Evolutionary conservation across 495 filamentous ascomycete species (phyloP).

Genomic region (Pseudomonodictys pantanalensis): DNA sequence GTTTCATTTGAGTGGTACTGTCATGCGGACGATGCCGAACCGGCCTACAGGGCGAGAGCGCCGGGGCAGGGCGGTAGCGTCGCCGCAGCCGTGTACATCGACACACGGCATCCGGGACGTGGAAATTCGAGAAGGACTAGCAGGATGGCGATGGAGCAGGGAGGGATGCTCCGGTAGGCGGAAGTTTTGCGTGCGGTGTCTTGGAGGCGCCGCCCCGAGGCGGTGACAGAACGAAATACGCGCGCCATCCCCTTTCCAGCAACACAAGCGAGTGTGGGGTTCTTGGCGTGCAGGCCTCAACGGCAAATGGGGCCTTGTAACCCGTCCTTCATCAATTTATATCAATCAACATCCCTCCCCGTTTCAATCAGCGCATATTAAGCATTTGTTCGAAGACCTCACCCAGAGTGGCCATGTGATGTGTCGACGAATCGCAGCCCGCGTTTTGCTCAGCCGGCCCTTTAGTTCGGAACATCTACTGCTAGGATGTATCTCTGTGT

Average conservation of each 20-base stretch:
- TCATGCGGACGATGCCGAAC: not conserved
- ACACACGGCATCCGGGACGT: slow-evolving; percentile 2
- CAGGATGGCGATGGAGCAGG: slow-evolving; percentile 14
- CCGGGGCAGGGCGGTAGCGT: not conserved
- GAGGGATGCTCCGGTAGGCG: slow-evolving; percentile 14
- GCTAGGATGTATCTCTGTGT: slow-evolving; percentile 4
- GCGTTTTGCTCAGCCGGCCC: slow-evolving; percentile 18
- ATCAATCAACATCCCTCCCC: slow-evolving; percentile 25
- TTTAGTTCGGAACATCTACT: slow-evolving; percentile 17
- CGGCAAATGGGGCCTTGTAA: slow-evolving; percentile 22
- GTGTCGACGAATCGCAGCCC: slow-evolving; percentile 5
- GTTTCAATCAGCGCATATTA: slow-evolving; percentile 21
- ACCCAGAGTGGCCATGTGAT: slow-evolving; percentile 26
- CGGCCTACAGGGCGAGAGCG: not conserved
- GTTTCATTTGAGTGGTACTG: slow-evolving; percentile 1
- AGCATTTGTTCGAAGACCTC: slow-evolving; percentile 10
- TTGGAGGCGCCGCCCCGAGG: not conserved
- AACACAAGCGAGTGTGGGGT: slow-evolving; percentile 19
- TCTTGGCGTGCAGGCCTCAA: slow-evolving; percentile 15
- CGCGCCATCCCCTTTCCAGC: not conserved
- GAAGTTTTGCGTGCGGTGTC: not conserved
- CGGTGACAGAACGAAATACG: not conserved
- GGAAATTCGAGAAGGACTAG: slow-evolving; percentile 29
- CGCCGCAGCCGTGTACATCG: too few species aligned
- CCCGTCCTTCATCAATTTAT: slow-evolving; percentile 34